Base-by-base conservation (phyloP, 202 grass and related monocot genomes). In the Schoenoplectus tabernaemontani region DNA sequence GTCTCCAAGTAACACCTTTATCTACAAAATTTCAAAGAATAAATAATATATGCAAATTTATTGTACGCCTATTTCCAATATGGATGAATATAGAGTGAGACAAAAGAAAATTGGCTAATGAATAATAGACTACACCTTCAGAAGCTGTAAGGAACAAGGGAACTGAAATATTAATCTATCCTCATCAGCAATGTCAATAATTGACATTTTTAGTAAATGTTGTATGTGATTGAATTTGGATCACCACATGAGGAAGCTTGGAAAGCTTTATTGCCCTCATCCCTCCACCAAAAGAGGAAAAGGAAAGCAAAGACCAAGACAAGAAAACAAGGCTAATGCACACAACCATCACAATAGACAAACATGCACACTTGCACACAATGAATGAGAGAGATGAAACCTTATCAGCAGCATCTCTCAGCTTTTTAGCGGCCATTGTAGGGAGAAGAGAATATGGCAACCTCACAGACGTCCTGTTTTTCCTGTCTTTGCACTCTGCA, bases 401-500 rank as follows among this genome's bases (percentile, higher is more conserved):
- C 90, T 87, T 85, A 71, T 86, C 63, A 43, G 88, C 86, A 56
- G 72, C 90, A 87, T 88, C 85, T 76, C 88, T 92, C 43, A 93
- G 67, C 88, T 86, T 99, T 87, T 50, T 87, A 79, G 90, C 61
- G 41, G 92, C 85, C 92, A 91, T 96, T 78, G 50, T 82, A 82
- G 90, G 96, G 66, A 99, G 79, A 88, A 99, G 89, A 80, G 85
- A 87, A 79, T 95, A 90, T 66, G 96, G 83, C 33, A 99, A 74
- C 86, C 87, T 86, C 82, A 99, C 92, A 78, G 92, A 99, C 73
- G 73, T 92, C 64, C 81, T 88, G 77, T 87, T 87, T 76, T 87
- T 91, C 60, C 96, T 85, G 80, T 92, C 87, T 86, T 95, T 98
- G 85, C 96, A 99, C 86, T 96, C 96, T 82, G 92, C 93, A 96